Percentiles rank a stretch among this genome's conserved stretches.
These are phyloP conservation scores for Nakataea oryzae DNA, from an alignment of 2,329 filamentous ascomycete species.

Conservation along the genomic window DNA sequence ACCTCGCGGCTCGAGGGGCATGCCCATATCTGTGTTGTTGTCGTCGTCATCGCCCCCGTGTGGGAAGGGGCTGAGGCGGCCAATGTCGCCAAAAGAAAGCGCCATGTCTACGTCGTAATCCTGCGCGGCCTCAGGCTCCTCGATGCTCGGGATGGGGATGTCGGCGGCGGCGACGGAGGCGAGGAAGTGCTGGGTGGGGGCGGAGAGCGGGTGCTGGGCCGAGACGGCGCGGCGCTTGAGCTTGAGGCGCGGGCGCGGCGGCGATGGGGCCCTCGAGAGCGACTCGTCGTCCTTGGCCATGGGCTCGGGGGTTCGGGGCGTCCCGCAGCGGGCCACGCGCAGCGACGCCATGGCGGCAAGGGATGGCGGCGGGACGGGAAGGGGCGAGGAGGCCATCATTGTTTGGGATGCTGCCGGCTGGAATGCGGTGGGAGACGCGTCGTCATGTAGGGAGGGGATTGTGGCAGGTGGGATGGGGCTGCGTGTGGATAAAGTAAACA, in stretches of 20 bases:
- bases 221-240: slow-evolving; percentile 45
- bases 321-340: background rate
- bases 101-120: slow-evolving; percentile 10
- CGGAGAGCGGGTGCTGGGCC: slow-evolving; percentile 23
- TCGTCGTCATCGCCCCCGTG: background rate
- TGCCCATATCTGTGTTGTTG: slow-evolving; percentile 7
- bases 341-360: background rate
- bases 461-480: background rate
- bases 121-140: slow-evolving; percentile 34
- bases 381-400: background rate
- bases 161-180: slow-evolving; percentile 56
- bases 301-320: slow-evolving; percentile 3
- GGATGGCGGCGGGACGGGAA: background rate
- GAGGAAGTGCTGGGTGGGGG: slow-evolving; percentile 56
- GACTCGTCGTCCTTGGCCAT: slow-evolving; percentile 2
- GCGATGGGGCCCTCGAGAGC: slow-evolving; percentile 28
- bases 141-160: slow-evolving; percentile 54
- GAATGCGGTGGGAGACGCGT: background rate
- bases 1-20: slow-evolving; percentile 18
- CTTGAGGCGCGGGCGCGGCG: slow-evolving; percentile 41
- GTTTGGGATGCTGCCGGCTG: background rate
- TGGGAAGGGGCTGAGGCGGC: background rate
- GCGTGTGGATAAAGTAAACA: background rate
- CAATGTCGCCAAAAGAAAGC: background rate
- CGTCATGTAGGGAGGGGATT: slow-evolving; percentile 1